Conservation (phyloP, 495 filamentous ascomycete species). For the Penicillium waksmanii region DNA sequence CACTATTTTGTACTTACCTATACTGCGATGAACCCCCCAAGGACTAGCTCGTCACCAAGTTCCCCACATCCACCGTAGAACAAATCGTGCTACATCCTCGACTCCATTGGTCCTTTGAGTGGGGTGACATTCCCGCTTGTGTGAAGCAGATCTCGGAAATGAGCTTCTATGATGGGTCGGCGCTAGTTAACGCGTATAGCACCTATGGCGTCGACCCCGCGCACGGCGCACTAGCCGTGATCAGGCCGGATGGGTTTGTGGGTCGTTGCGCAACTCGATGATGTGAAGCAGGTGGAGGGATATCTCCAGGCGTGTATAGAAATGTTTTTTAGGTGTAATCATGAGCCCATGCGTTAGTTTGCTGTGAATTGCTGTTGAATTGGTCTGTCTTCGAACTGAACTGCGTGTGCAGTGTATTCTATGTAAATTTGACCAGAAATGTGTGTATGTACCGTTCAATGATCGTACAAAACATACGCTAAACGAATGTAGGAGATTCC, state of each 20-base stretch:
- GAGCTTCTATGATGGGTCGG: constrained; percentile 64
- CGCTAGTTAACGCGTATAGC: constrained; percentile 65
- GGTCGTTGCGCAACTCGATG: constrained; percentile 26
- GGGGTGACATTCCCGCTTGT: constrained; percentile 58
- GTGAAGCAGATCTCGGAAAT: constrained; percentile 59
- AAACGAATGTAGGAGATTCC: background rate
- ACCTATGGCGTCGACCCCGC: constrained; percentile 63
- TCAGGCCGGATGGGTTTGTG: constrained; percentile 69
- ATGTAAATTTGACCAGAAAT: background rate
- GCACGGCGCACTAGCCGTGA: constrained; percentile 61
- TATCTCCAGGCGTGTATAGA: constrained; percentile 10
- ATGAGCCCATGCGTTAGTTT: too few species aligned
- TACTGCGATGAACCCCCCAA: too few species aligned
- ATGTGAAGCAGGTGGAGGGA: constrained; percentile 4
- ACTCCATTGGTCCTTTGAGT: constrained; percentile 49
- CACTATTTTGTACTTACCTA: too few species aligned
- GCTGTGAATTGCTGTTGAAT: background rate
- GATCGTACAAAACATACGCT: background rate
- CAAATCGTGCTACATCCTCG: constrained; percentile 62
- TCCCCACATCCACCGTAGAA: constrained; percentile 54
- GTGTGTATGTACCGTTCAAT: background rate
- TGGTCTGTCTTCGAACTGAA: background rate
- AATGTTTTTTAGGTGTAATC: background rate
- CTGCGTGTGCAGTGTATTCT: background rate
- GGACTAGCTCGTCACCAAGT: constrained; percentile 38